Percentiles rank a stretch among this genome's conserved stretches.
phyloP scores from a whole-genome alignment of 768 basidiomycete species.

The Suillus americanus region DNA sequence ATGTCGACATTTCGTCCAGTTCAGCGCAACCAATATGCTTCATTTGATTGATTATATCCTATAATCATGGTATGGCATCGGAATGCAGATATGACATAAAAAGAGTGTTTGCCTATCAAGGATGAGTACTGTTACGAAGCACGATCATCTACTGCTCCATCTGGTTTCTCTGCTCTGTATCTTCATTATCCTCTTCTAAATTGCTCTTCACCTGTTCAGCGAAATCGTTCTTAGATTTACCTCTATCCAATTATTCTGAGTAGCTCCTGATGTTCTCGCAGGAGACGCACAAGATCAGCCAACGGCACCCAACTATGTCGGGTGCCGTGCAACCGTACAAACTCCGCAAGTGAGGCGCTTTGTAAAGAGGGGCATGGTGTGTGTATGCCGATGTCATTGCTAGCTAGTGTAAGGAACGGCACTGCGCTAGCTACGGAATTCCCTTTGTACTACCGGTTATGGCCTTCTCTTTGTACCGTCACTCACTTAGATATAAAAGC shows the following conservation, averaged over 20 bases:
- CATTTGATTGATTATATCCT: not conserved
- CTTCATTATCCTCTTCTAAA: not conserved
- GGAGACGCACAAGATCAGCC: conserved; percentile 7
- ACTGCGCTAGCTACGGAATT: too few relatives aligned
- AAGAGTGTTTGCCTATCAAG: not conserved
- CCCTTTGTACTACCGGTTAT: too few relatives aligned
- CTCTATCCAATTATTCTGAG: conserved; percentile 1
- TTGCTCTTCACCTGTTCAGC: not conserved
- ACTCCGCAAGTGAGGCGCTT: too few relatives aligned
- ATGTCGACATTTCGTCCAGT: not conserved
- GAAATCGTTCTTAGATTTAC: not conserved
- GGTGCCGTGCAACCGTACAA: not conserved
- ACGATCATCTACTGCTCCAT: not conserved
- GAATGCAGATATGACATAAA: not conserved
- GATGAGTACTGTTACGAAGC: not conserved
- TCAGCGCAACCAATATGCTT: not conserved
- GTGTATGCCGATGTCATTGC: too few relatives aligned
- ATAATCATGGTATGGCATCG: not conserved
- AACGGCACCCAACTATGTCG: conserved; percentile 22
- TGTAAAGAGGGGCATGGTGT: too few relatives aligned
- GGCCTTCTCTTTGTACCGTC: too few relatives aligned
- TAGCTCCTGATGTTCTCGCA: conserved; percentile 7
- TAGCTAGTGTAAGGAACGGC: too few relatives aligned
- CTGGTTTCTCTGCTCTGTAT: not conserved
- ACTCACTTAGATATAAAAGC: too few relatives aligned